These are phyloP conservation scores for Echeveria elegans DNA, from an alignment of 164 flowering plant genomes.

Conservation along the genomic window DNA sequence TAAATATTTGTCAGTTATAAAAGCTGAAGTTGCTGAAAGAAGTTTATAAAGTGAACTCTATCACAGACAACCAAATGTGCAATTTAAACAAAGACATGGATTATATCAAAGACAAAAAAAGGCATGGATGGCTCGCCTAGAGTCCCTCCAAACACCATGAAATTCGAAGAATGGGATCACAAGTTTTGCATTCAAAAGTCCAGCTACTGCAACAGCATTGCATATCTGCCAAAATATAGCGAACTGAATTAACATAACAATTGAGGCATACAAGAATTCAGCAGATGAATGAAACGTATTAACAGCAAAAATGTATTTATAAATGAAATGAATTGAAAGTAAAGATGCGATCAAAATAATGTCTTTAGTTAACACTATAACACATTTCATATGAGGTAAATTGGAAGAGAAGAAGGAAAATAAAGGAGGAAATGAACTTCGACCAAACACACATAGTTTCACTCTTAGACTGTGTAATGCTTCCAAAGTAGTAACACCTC, in stretches of 20 bases:
- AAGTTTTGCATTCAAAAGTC: slow-evolving; percentile 66
- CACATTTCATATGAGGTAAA: background rate
- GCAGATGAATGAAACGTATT: background rate
- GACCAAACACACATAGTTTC: background rate
- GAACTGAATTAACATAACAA: background rate
- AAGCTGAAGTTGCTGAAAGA: no score
- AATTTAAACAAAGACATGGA: no score
- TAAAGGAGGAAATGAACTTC: no score
- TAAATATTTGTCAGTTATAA: background rate
- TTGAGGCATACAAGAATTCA: background rate
- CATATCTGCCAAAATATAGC: slow-evolving; percentile 19
- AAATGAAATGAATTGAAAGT: background rate
- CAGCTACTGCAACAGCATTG: slow-evolving; percentile 88
- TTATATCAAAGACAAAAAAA: background rate
- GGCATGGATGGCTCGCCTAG: slow-evolving; percentile 24
- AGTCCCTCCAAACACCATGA: slow-evolving; percentile 81
- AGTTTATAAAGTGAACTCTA: no score
- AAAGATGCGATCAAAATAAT: background rate
- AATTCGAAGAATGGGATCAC: slow-evolving; percentile 73
- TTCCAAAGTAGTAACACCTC: background rate
- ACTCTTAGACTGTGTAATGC: background rate
- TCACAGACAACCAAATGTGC: no score
- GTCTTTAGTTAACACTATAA: background rate
- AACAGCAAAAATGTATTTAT: background rate
- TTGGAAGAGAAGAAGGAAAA: no score